Evolutionary conservation across 192 early-diverging fungal genomes (phyloP).

Genomic region (Backusella luteola): DNA sequence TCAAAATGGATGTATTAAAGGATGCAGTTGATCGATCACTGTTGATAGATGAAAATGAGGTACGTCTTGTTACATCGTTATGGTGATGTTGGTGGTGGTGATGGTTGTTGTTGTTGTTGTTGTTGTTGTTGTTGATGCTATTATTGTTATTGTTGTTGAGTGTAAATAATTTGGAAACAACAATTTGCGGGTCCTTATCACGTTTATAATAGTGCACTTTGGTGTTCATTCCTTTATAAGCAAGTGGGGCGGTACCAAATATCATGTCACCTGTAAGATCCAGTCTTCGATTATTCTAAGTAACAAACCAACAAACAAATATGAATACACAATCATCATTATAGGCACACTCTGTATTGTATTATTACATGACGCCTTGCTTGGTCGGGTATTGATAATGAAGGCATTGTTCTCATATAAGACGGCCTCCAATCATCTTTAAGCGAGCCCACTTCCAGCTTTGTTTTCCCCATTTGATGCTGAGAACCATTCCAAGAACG

Average conservation of each 20-base stretch:
- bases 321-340: neutral
- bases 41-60: conserved; percentile 41
- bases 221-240: conserved; percentile 49
- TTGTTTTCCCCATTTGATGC: conserved; percentile 27
- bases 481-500: conserved; percentile 38
- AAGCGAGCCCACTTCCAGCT: conserved; percentile 15
- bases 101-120: neutral
- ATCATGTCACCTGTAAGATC: conserved; percentile 50
- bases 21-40: conserved; percentile 42
- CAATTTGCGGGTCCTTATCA: conserved; percentile 40
- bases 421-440: conserved; percentile 26
- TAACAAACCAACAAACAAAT: neutral
- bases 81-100: conserved; percentile 15
- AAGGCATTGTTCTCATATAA: conserved; percentile 17
- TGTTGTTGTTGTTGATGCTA: neutral
- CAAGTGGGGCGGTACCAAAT: conserved; percentile 51
- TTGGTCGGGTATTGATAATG: conserved; percentile 12
- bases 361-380: conserved; percentile 10
- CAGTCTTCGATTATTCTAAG: conserved; percentile 25
- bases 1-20: conserved; percentile 5
- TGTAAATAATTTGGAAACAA: conserved; percentile 44
- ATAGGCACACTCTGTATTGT: neutral
- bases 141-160: conserved; percentile 1
- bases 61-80: conserved; percentile 26
- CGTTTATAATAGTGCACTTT: conserved; percentile 42